phyloP scores from a whole-genome alignment of 345 rosid species.

The Lepidium sativum region DNA sequence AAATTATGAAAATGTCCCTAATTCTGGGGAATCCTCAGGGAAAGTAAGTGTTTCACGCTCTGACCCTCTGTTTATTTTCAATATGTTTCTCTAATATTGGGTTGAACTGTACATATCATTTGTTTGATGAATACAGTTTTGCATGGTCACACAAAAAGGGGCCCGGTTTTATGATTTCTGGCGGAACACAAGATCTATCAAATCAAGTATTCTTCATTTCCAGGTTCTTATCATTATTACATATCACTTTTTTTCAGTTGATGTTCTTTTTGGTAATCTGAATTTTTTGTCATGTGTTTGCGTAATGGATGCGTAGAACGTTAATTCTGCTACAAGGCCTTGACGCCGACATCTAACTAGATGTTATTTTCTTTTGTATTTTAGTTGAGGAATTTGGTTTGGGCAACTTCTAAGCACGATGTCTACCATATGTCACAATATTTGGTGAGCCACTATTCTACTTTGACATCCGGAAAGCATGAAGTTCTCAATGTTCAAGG shows the following conservation, averaged over 20 bases:
- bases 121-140: constrained; percentile 32
- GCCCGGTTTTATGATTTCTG: constrained; percentile 49
- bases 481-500: constrained; percentile 68
- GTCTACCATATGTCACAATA: constrained; percentile 66
- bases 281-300: neutral
- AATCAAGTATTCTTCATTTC: constrained; percentile 72
- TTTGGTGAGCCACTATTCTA: constrained; percentile 57
- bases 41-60: constrained; percentile 33
- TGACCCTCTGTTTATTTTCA: neutral
- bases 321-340: neutral
- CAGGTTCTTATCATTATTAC: constrained; percentile 31
- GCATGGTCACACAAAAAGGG: constrained; percentile 49
- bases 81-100: neutral
- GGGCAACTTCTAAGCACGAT: constrained; percentile 78
- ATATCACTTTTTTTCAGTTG: neutral
- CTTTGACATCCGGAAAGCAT: constrained; percentile 38
- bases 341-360: neutral
- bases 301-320: neutral
- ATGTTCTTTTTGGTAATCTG: neutral
- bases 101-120: neutral
- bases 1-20: constrained; percentile 68
- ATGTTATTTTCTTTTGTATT: constrained; percentile 13
- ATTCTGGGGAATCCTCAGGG: constrained; percentile 51
- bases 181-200: constrained; percentile 59
- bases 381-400: constrained; percentile 77